A percentile compares a stretch with the other conserved stretches of the same genome.
Conservation (phyloP, 1,284 basidiomycete species). For the Meripilus lineatus region DNA sequence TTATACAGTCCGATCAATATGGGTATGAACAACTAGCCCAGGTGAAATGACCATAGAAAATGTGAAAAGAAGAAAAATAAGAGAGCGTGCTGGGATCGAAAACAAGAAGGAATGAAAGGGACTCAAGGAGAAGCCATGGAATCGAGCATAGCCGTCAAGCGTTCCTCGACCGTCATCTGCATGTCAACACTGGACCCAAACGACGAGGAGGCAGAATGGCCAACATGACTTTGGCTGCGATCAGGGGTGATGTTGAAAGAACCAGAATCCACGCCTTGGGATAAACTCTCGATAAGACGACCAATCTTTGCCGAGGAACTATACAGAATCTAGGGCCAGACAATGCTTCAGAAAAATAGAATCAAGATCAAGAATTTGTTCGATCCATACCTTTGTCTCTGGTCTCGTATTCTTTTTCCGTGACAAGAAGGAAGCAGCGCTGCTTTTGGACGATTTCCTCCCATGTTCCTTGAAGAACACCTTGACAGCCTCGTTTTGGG, state of each 20-base stretch:
- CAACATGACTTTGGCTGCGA: slow-evolving; percentile 27
- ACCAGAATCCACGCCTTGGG: slow-evolving; percentile 72
- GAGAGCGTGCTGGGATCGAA: slow-evolving; percentile 10
- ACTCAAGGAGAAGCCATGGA: slow-evolving; percentile 36
- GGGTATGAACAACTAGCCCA: neutral
- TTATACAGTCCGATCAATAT: neutral
- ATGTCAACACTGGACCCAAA: slow-evolving; percentile 55
- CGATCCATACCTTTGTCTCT: slow-evolving; percentile 67
- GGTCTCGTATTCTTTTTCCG: slow-evolving; percentile 59
- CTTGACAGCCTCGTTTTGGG: slow-evolving; percentile 56
- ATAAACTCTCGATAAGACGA: slow-evolving; percentile 73
- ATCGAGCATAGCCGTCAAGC: slow-evolving; percentile 69
- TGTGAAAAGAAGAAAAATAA: slow-evolving; percentile 11
- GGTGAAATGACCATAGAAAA: slow-evolving; percentile 6
- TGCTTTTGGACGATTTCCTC: slow-evolving; percentile 61
- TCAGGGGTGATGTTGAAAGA: slow-evolving; percentile 66
- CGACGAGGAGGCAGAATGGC: slow-evolving; percentile 55
- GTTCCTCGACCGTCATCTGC: slow-evolving; percentile 70
- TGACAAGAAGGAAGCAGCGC: slow-evolving; percentile 54
- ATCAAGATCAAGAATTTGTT: slow-evolving; percentile 5
- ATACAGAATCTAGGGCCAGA: slow-evolving; percentile 62
- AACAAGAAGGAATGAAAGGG: slow-evolving; percentile 5
- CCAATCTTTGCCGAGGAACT: slow-evolving; percentile 74
- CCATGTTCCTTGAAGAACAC: slow-evolving; percentile 70
- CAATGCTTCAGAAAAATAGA: slow-evolving; percentile 3